phyloP scores from a whole-genome alignment of 1,284 basidiomycete genomes.

The Ceratobasidium sp. region DNA sequence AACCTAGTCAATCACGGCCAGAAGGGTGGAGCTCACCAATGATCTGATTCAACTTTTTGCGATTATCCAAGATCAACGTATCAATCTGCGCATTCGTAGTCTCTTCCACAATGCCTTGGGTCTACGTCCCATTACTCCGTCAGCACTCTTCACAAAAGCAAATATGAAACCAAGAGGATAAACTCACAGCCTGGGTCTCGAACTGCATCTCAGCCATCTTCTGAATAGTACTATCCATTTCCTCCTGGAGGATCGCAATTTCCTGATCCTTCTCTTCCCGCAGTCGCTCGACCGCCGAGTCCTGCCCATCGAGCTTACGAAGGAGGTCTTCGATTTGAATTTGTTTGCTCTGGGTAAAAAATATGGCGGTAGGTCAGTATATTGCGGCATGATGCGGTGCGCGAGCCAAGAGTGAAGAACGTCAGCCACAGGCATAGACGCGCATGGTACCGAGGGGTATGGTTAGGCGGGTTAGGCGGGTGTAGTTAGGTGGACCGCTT shows the following conservation, averaged over 20 bases:
- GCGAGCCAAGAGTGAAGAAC: no score
- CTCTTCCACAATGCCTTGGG: constrained; percentile 86
- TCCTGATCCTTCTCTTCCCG: constrained; percentile 98
- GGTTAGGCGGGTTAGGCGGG: no score
- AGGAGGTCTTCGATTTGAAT: constrained; percentile 93
- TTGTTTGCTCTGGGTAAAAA: constrained; percentile 80
- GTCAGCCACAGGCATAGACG: no score
- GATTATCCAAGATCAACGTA: constrained; percentile 95
- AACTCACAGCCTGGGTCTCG: constrained; percentile 66
- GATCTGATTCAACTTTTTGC: constrained; percentile 98
- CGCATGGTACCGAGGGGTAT: no score
- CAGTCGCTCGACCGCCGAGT: constrained; percentile 81
- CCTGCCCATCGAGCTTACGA: constrained; percentile 79
- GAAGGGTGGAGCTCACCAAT: constrained; percentile 77
- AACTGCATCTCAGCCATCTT: constrained; percentile 86
- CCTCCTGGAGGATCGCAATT: constrained; percentile 94
- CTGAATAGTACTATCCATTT: constrained; percentile 94
- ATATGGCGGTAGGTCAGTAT: constrained; percentile 45
- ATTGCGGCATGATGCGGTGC: no score
- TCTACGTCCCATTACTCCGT: constrained; percentile 60
- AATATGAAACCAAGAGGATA: constrained; percentile 7
- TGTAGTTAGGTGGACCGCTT: no score
- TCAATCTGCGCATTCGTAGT: constrained; percentile 97
- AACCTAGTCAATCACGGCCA: not conserved
- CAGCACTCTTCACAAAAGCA: not conserved